These are phyloP conservation scores for Eucalyptus pauciflora DNA, from an alignment of 345 rosid species.

Conservation along the genomic window DNA sequence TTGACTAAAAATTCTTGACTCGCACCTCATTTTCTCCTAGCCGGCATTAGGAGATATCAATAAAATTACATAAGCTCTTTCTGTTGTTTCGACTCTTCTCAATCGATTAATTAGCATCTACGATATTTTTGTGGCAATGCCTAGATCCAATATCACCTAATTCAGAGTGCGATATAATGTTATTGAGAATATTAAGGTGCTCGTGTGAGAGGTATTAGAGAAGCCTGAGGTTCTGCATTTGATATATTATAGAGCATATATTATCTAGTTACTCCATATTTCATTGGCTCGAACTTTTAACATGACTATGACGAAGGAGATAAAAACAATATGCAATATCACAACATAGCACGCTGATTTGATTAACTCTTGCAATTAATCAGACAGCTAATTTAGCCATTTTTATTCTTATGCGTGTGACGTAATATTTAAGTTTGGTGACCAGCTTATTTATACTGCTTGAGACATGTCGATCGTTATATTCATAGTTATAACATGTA, in stretches of 20 bases:
- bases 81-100: neutral
- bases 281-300: neutral
- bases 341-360: neutral
- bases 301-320: neutral
- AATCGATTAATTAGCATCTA: neutral
- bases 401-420: neutral
- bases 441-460: neutral
- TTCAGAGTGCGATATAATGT: neutral
- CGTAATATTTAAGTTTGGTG: neutral
- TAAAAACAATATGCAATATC: neutral
- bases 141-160: neutral
- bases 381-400: neutral
- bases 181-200: neutral
- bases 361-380: neutral
- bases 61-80: neutral
- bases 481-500: neutral
- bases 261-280: neutral
- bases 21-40: neutral
- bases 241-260: neutral
- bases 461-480: neutral
- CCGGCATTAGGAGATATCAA: neutral
- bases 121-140: neutral
- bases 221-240: neutral
- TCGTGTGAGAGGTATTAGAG: neutral
- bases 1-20: neutral